phyloP scores from a whole-genome alignment of 176 grass and related monocot species.

The Triticum monococcum region DNA sequence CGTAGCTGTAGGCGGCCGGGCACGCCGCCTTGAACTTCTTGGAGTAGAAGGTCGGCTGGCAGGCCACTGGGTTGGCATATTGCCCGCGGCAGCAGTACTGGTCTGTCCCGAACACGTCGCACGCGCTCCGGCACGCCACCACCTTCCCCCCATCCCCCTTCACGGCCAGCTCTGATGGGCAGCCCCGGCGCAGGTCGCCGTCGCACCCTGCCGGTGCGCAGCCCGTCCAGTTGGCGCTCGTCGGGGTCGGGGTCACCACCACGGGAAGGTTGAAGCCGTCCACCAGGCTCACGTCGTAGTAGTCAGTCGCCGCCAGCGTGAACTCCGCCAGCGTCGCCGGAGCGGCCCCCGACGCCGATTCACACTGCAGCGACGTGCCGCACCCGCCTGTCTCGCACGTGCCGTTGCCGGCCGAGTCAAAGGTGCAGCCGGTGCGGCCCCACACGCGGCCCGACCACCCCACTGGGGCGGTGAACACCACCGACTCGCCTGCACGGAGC shows the following conservation, averaged over 20 bases:
- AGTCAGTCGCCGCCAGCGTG: conserved; percentile 57
- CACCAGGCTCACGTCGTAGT: conserved; percentile 94
- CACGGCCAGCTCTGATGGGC: conserved; percentile 64
- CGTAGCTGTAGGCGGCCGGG: conserved; percentile 81
- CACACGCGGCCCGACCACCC: conserved; percentile 82
- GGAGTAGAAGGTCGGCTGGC: conserved; percentile 76
- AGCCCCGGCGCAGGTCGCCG: conserved; percentile 49
- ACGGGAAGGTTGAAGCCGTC: conserved; percentile 52
- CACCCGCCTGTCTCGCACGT: conserved; percentile 65
- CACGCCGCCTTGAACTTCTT: conserved; percentile 75
- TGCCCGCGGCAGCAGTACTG: conserved; percentile 75
- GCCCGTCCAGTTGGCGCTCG: conserved; percentile 13
- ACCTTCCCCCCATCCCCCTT: conserved; percentile 20
- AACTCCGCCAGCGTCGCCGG: conserved; percentile 86
- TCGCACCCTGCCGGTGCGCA: conserved; percentile 67
- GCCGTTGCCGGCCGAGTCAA: conserved; percentile 54
- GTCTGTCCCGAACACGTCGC: conserved; percentile 83
- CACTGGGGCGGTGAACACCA: conserved; percentile 63
- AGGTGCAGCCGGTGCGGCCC: conserved; percentile 75
- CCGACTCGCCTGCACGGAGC: conserved; percentile 56
- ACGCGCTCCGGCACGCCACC: conserved; percentile 86
- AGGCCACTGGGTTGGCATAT: conserved; percentile 50
- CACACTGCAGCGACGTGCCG: conserved; percentile 52
- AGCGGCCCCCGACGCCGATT: conserved; percentile 42
- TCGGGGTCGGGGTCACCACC: conserved; percentile 36